phyloP scores from a whole-genome alignment of 1,284 basidiomycete genomes.

The Stereum hirsutum region DNA sequence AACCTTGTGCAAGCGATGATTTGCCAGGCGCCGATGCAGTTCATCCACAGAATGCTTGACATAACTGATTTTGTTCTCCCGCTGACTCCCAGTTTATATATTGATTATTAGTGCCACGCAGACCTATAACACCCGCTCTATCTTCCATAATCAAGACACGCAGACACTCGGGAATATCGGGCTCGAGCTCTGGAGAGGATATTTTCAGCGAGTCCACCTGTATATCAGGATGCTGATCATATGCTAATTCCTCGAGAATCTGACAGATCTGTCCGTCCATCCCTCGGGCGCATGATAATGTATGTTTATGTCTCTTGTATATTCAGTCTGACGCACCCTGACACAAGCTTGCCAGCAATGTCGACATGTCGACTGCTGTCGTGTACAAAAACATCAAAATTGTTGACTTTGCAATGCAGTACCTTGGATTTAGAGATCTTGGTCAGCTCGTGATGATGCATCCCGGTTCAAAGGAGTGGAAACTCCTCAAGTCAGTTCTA shows the following conservation, averaged over 20 bases:
- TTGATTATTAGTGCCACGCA: not conserved
- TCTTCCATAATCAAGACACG: conserved; percentile 12
- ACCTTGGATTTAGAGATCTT: not conserved
- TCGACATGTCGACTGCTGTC: conserved; percentile 17
- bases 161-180: conserved; percentile 14
- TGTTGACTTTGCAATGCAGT: conserved; percentile 2
- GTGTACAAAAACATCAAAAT: conserved; percentile 18
- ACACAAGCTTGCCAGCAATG: no score
- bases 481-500: conserved; percentile 7
- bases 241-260: not conserved
- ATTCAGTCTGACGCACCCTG: not conserved
- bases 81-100: not conserved
- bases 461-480: no score
- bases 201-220: conserved; percentile 32
- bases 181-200: conserved; percentile 34
- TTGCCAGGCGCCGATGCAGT: not conserved
- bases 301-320: not conserved
- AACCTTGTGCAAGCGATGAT: not conserved
- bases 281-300: no score
- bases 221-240: not conserved
- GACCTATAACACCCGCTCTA: conserved; percentile 10
- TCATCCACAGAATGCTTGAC: conserved; percentile 10
- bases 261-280: conserved; percentile 35
- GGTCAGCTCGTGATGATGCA: no score
- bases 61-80: no score